Percentiles rank a stretch among this genome's conserved stretches.
These are phyloP conservation scores for Xylaria sp. DNA, from an alignment of 2,329 filamentous ascomycete genomes.

Conservation along the genomic window DNA sequence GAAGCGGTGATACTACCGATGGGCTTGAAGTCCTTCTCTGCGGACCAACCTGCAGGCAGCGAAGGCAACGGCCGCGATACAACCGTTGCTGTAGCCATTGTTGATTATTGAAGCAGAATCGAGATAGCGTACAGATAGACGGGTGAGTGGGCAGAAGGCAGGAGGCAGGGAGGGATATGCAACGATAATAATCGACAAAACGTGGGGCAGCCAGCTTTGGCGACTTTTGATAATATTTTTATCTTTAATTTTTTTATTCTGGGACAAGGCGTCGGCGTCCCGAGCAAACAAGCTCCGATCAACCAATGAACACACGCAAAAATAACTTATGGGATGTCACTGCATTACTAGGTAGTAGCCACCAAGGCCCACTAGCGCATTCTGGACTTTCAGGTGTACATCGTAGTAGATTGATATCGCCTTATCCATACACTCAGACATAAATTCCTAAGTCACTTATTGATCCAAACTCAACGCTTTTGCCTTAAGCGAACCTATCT, in stretches of 20 bases:
- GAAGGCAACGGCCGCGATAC: slow-evolving; percentile 75
- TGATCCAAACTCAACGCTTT: background rate
- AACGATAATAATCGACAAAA: background rate
- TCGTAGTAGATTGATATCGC: background rate
- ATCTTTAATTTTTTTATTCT: slow-evolving; percentile 7
- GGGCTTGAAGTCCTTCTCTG: slow-evolving; percentile 92
- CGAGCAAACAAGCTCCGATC: slow-evolving; percentile 16
- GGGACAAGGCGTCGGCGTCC: slow-evolving; percentile 15
- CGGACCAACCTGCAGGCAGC: slow-evolving; percentile 83
- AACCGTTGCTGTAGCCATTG: slow-evolving; percentile 73
- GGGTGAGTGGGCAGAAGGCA: slow-evolving; percentile 4
- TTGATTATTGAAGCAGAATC: slow-evolving; percentile 41
- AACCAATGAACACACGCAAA: background rate
- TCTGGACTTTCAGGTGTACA: background rate
- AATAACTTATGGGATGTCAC: background rate
- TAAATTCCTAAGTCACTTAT: background rate
- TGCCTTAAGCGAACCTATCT: background rate
- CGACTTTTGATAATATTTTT: slow-evolving; percentile 12
- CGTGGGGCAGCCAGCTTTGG: slow-evolving; percentile 23
- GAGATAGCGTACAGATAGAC: background rate
- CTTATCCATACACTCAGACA: no score
- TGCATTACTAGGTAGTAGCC: slow-evolving; percentile 16
- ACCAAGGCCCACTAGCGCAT: background rate
- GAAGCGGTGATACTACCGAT: slow-evolving; percentile 80
- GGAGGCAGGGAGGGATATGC: background rate